These are phyloP conservation scores for Oryza meridionalis DNA, from an alignment of 176 grass and related monocot genomes.

Conservation along the genomic window DNA sequence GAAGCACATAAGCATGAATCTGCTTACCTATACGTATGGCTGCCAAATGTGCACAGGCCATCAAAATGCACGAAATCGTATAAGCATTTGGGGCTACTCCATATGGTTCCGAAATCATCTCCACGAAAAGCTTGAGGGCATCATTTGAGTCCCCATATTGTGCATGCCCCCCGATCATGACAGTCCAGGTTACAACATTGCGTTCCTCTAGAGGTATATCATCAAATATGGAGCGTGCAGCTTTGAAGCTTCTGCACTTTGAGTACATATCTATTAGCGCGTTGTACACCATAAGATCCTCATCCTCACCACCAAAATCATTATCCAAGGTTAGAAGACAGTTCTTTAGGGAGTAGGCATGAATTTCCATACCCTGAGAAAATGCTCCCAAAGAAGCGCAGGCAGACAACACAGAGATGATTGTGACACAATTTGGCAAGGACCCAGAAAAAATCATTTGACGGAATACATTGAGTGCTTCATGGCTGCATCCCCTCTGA, in stretches of 20 bases:
- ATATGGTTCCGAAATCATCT: constrained; percentile 59
- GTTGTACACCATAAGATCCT: constrained; percentile 82
- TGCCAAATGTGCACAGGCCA: constrained; percentile 82
- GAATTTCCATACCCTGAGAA: constrained; percentile 72
- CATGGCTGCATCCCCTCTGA: constrained; percentile 66
- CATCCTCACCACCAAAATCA: constrained; percentile 41
- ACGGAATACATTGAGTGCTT: constrained; percentile 63
- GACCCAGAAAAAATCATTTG: constrained; percentile 68
- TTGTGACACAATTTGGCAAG: constrained; percentile 73
- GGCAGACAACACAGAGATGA: constrained; percentile 82
- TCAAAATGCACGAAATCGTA: constrained; percentile 79
- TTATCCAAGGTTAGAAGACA: constrained; percentile 51
- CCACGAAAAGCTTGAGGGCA: constrained; percentile 65
- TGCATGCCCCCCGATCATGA: constrained; percentile 89
- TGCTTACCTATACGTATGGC: constrained; percentile 76
- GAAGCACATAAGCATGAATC: constrained; percentile 76
- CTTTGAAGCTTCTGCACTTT: constrained; percentile 72
- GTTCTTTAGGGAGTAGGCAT: constrained; percentile 83
- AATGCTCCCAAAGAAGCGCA: constrained; percentile 79
- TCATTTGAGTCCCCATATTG: constrained; percentile 78
- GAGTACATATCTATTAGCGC: constrained; percentile 92
- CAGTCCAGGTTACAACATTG: constrained; percentile 90
- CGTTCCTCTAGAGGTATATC: constrained; percentile 58
- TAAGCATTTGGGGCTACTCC: constrained; percentile 65
- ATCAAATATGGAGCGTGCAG: constrained; percentile 65